phyloP scores from a whole-genome alignment of 1,284 basidiomycete genomes.

The Trichosporon coremiiforme region DNA sequence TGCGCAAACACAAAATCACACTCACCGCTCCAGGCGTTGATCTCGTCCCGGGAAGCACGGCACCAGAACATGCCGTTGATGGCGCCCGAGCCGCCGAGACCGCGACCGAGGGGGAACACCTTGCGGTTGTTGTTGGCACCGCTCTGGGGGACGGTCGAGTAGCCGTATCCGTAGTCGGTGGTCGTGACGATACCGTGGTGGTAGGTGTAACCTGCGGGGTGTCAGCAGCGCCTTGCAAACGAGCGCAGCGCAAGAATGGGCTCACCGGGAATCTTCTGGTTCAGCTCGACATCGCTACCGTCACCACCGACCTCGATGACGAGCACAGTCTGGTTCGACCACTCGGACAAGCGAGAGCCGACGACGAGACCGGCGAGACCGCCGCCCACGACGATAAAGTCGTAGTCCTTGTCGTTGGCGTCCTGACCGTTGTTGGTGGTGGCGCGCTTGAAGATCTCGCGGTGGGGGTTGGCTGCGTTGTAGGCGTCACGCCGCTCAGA shows the following conservation, averaged over 20 bases:
- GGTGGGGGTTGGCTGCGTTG: slow-evolving; percentile 44
- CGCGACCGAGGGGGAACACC: slow-evolving; percentile 66
- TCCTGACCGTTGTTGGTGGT: slow-evolving; percentile 42
- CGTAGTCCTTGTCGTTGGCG: slow-evolving; percentile 44
- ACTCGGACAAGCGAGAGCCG: slow-evolving; percentile 70
- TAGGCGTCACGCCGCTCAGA: slow-evolving; percentile 11
- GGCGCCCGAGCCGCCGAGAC: slow-evolving; percentile 69
- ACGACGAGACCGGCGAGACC: slow-evolving; percentile 73
- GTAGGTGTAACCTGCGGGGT: slow-evolving; percentile 48
- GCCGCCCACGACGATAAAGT: slow-evolving; percentile 60
- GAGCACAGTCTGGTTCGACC: slow-evolving; percentile 67
- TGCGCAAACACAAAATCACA: not conserved
- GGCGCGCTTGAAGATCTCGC: slow-evolving; percentile 34
- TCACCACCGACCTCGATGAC: slow-evolving; percentile 72
- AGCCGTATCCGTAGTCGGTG: slow-evolving; percentile 66
- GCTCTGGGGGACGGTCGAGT: slow-evolving; percentile 59
- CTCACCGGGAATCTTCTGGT: slow-evolving; percentile 59
- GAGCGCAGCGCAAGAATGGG: slow-evolving; percentile 17
- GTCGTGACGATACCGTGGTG: slow-evolving; percentile 42
- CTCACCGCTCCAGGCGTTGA: slow-evolving; percentile 57
- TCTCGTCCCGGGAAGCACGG: slow-evolving; percentile 50
- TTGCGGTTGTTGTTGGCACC: slow-evolving; percentile 37
- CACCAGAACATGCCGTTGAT: slow-evolving; percentile 72
- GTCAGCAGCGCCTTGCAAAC: not conserved
- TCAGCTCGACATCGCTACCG: slow-evolving; percentile 60